Base-by-base conservation (phyloP, 2,329 filamentous ascomycete genomes). In the Conoideocrella luteorostrata region DNA sequence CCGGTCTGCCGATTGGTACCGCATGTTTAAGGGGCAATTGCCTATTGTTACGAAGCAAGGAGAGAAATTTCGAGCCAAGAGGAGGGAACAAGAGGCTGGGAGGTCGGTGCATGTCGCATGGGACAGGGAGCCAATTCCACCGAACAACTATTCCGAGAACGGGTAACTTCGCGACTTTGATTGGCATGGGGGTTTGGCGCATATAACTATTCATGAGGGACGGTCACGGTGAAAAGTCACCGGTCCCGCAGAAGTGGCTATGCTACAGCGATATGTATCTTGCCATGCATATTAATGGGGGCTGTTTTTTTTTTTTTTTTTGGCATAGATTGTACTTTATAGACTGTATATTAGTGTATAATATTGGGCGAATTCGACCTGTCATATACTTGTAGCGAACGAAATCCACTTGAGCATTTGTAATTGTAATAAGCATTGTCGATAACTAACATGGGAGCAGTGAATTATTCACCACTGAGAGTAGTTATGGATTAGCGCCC, bases 41-140 rank as follows among this genome's bases (percentile, higher is more conserved):
- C 55, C 63, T 5, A 46, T 54, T 41, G 54, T 61, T 36, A 80
- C 73, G 42, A 53, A 68, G 11, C 57, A 68, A 41, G 88, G 89
- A 7, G 72, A 75, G 34, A 47, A 59, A 39, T 84, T 76, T 62
- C 77, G 88, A 46, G 56, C 69, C 43, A 47, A 64, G 49, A 68
- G 82, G 57, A 74, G 80, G 44, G 53, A 69, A 55, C 55, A 71
- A 23, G 77, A 82, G 45, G 62, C 69, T 45, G 56, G 62, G 36
- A 55, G 63, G 18, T 71, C 71, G 1, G 54, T 77, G 11, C 65
- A 70, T 33, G 65, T 78, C 34, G 64, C 75, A 18, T 75, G 74
- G 52, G 51, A 61, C 23, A 52, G 64, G n/a, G 50, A 56, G 28
- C 56, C 61, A 13, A 49, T 64, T 24, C 44, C 52, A 18, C n/a